These are phyloP conservation scores for Chloranthus sessilifolius DNA, from an alignment of 164 flowering plant species.

Conservation along the genomic window DNA sequence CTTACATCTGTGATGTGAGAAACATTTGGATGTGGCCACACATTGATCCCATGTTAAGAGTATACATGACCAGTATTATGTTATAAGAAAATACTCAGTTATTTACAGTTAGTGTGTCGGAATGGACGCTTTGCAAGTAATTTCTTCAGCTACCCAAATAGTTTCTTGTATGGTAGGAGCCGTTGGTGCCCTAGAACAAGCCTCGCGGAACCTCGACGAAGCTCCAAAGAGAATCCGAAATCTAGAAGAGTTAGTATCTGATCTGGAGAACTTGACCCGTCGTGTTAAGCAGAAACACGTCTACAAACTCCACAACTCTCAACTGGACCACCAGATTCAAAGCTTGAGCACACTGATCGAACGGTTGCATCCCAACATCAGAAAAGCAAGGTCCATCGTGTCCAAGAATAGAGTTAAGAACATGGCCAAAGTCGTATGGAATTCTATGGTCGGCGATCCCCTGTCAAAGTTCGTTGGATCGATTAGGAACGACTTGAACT, in stretches of 20 bases:
- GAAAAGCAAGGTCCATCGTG: constrained; percentile 32
- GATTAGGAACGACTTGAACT: constrained; percentile 35
- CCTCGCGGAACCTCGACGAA: constrained; percentile 38
- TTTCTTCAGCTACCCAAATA: constrained; percentile 34
- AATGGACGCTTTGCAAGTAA: constrained; percentile 39
- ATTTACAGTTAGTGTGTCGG: neutral
- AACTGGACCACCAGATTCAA: constrained; percentile 31
- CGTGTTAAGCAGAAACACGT: constrained; percentile 37
- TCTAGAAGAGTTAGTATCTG: constrained; percentile 32
- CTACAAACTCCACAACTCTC: constrained; percentile 36
- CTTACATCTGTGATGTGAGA: neutral
- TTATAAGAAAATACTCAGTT: neutral
- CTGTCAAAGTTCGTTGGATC: constrained; percentile 26
- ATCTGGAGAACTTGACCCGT: constrained; percentile 31
- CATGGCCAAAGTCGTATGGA: constrained; percentile 37
- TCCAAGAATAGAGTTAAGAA: constrained; percentile 35
- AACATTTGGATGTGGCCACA: too few relatives aligned
- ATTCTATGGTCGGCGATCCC: constrained; percentile 39
- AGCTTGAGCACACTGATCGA: constrained; percentile 31
- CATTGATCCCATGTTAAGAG: too few relatives aligned
- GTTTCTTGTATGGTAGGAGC: constrained; percentile 27
- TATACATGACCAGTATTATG: neutral
- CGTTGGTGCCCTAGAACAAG: constrained; percentile 34
- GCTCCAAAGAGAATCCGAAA: constrained; percentile 34
- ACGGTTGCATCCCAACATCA: constrained; percentile 34